Base-by-base conservation (phyloP, 2,329 filamentous ascomycete genomes). In the Volutella citrinella region DNA sequence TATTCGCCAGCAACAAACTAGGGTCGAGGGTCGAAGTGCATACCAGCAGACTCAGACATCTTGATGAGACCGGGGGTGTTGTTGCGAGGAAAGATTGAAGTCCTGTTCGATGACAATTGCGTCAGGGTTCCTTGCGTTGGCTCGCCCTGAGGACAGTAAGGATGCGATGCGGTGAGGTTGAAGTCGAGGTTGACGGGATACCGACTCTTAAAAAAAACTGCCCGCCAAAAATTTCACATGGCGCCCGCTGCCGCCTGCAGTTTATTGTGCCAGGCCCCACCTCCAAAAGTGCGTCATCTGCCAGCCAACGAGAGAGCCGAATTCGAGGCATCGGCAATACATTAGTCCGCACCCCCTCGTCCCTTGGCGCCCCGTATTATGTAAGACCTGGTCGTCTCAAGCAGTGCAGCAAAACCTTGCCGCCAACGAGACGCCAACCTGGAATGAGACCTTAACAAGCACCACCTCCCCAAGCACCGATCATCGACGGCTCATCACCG, bases 71-170 rank as follows among this genome's bases (percentile, higher is more conserved):
- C 9, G 30, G n/a, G 19, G 10, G 9, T 9, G 20, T 9, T 12
- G 12, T 22, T 9, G 9, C 20, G 12, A 13, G 19, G 11, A 21
- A 9, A 17, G 7, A 16, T 12, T 10, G 13, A 45, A 40, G 19
- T 34, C 48, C 49, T 27, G 29, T 23, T 44, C 28, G 35, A 38
- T 36, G 36, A 40, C 16, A 29, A 27, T 29, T 38, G 46, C 12
- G 30, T 50, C 72, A 76, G 72, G 72, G 72, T 76, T 76, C 72
- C 71, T 75, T 76, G 72, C 72, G 69, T 70, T 74, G 67, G 72
- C 71, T 76, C 72, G 72, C 72, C 72, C 72, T 74, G 64, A 61
- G 46, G 42, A 50, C 42, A 46, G 34, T 38, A 42, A 30, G 25
- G 27, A 32, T 33, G 31, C 31, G 40, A 42, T 29, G 39, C 17